These are phyloP conservation scores for Cadophora malorum DNA, from an alignment of 2,329 filamentous ascomycete species.

Conservation along the genomic window DNA sequence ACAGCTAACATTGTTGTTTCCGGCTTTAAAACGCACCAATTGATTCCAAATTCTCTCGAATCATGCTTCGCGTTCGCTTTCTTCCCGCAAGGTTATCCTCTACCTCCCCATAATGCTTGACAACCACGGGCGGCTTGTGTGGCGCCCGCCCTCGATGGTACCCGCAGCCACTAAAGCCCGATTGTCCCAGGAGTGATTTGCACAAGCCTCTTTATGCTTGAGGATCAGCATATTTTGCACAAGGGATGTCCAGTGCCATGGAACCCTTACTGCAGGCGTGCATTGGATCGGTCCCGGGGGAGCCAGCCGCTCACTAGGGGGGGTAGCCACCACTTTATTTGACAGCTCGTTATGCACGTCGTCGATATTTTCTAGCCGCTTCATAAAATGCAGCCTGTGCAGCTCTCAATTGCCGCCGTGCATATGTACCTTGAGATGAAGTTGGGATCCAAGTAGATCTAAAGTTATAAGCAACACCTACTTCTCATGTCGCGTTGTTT, in stretches of 20 bases:
- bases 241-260: conserved; percentile 12
- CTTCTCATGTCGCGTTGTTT: not conserved
- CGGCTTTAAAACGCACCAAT: too few relatives aligned
- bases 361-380: conserved; percentile 10
- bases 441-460: not conserved
- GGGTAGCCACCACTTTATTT: not conserved
- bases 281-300: not conserved
- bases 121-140: not conserved
- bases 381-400: conserved; percentile 4
- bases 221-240: not conserved
- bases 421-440: not conserved
- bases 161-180: conserved; percentile 1
- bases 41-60: too few relatives aligned
- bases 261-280: conserved; percentile 17
- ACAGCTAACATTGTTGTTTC: too few relatives aligned
- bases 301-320: not conserved
- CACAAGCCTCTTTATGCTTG: not conserved
- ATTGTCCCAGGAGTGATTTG: not conserved
- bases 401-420: not conserved
- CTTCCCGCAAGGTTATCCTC: not conserved
- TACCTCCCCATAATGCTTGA: not conserved
- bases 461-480: not conserved
- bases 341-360: conserved; percentile 11
- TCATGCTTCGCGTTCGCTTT: too few relatives aligned
- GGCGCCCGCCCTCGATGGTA: not conserved